phyloP scores from a whole-genome alignment of 208 protist genomes.

The Wallacemonas sp. region DNA sequence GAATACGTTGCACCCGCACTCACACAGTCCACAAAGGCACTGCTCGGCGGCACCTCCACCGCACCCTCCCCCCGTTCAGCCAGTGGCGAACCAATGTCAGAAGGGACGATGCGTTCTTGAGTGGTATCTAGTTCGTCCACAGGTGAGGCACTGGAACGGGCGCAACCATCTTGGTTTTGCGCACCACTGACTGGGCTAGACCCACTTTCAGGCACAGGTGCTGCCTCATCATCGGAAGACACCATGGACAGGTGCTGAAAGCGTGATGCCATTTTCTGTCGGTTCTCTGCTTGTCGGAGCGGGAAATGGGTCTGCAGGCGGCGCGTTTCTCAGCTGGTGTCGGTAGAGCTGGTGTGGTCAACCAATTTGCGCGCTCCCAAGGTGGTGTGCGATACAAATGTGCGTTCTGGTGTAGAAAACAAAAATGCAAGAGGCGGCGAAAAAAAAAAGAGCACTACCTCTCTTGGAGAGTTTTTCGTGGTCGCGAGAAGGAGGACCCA shows the following conservation, averaged over 20 bases:
- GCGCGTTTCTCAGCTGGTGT: too few species aligned
- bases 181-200: background rate
- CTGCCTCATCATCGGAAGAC: background rate
- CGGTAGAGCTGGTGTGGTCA: too few species aligned
- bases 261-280: background rate
- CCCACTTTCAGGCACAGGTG: background rate
- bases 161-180: background rate
- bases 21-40: constrained; percentile 28
- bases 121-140: background rate
- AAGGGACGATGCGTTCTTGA: constrained; percentile 1
- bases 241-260: background rate
- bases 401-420: constrained; percentile 11
- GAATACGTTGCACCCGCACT: constrained; percentile 7
- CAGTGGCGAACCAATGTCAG: background rate
- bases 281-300: too few species aligned
- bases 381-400: too few species aligned
- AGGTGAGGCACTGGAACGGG: background rate
- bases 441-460: too few species aligned
- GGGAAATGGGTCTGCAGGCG: too few species aligned
- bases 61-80: background rate
- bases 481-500: too few species aligned
- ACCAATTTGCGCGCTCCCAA: too few species aligned
- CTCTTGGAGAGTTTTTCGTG: too few species aligned
- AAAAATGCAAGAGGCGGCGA: background rate
- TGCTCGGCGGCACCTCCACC: constrained; percentile 17